A percentile compares a stretch with the other conserved stretches of the same genome.
phyloP scores from a whole-genome alignment of 305 asterid genomes.

The Fraxinus sp. region DNA sequence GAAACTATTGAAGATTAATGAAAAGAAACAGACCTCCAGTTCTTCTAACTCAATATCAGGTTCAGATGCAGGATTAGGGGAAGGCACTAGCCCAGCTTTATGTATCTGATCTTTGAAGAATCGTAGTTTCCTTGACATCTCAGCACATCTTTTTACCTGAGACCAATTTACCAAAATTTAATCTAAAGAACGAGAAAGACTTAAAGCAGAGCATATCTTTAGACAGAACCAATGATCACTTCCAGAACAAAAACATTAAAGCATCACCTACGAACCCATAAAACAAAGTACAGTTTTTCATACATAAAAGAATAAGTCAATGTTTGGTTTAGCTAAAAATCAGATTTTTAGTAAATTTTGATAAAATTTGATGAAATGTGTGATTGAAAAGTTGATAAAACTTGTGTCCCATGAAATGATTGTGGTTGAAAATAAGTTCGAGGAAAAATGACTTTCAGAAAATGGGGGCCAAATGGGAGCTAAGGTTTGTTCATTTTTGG shows the following conservation, averaged over 20 bases:
- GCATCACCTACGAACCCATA: slow-evolving; percentile 6
- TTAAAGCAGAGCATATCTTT: slow-evolving; percentile 15
- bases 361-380: background rate
- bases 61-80: slow-evolving; percentile 67
- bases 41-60: slow-evolving; percentile 87
- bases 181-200: slow-evolving; percentile 12
- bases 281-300: background rate
- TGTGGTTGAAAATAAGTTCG: background rate
- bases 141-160: slow-evolving; percentile 94
- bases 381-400: background rate
- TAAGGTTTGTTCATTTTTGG: background rate
- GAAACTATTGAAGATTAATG: slow-evolving; percentile 7
- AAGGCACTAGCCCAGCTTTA: slow-evolving; percentile 68
- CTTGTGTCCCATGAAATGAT: background rate
- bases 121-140: slow-evolving; percentile 86
- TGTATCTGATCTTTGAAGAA: slow-evolving; percentile 88
- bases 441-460: background rate
- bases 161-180: slow-evolving; percentile 19
- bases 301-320: background rate
- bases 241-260: slow-evolving; percentile 17
- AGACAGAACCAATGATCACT: background rate
- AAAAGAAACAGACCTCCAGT: slow-evolving; percentile 66
- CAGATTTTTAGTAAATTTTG: no score
- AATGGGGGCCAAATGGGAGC: background rate
- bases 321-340: background rate